Percentiles rank a stretch among this genome's conserved stretches.
Evolutionary conservation across 139 green algal genomes (phyloP).

Genomic region (Picochlorum sp.): DNA sequence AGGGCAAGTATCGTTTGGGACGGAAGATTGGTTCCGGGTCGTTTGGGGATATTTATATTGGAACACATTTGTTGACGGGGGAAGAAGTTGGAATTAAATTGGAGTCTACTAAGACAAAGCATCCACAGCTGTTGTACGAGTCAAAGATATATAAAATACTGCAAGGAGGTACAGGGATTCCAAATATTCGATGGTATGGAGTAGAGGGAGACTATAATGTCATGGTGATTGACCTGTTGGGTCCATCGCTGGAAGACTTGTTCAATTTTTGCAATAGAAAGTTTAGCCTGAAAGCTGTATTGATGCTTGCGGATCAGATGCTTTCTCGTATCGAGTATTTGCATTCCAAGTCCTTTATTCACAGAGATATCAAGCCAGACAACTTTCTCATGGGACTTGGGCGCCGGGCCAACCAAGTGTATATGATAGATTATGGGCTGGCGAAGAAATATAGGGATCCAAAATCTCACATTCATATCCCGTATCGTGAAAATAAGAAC

Average conservation of each 20-base stretch:
- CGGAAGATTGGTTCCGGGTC: slow-evolving; percentile 66
- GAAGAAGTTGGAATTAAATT: slow-evolving; percentile 99
- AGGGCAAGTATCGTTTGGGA: slow-evolving; percentile 62
- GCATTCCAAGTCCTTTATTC: slow-evolving; percentile 96
- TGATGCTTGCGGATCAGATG: slow-evolving; percentile 99
- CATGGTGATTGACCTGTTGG: slow-evolving; percentile 98
- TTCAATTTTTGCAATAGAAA: slow-evolving; percentile 99
- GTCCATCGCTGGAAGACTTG: slow-evolving; percentile 93
- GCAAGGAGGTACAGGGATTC: slow-evolving; percentile 90
- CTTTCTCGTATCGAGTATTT: slow-evolving; percentile 94
- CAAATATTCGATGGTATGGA: slow-evolving; percentile 97
- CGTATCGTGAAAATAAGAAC: slow-evolving; percentile 99
- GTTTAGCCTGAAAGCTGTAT: slow-evolving; percentile 95
- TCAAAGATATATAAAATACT: slow-evolving; percentile 94
- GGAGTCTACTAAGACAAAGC: slow-evolving; percentile 78
- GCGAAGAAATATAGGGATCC: slow-evolving; percentile 99
- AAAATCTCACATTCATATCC: slow-evolving; percentile 98
- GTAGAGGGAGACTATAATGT: slow-evolving; percentile 99
- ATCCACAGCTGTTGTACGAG: slow-evolving; percentile 92
- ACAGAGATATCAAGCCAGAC: slow-evolving; percentile 98
- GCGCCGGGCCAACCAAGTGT: slow-evolving; percentile 96
- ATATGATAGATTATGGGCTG: slow-evolving; percentile 99
- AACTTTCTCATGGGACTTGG: slow-evolving; percentile 99
- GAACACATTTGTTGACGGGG: slow-evolving; percentile 91
- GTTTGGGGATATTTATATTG: slow-evolving; percentile 88